These are phyloP conservation scores for Plasmodium knowlesi DNA, from an alignment of 169 alveolate species.

Conservation along the genomic window DNA sequence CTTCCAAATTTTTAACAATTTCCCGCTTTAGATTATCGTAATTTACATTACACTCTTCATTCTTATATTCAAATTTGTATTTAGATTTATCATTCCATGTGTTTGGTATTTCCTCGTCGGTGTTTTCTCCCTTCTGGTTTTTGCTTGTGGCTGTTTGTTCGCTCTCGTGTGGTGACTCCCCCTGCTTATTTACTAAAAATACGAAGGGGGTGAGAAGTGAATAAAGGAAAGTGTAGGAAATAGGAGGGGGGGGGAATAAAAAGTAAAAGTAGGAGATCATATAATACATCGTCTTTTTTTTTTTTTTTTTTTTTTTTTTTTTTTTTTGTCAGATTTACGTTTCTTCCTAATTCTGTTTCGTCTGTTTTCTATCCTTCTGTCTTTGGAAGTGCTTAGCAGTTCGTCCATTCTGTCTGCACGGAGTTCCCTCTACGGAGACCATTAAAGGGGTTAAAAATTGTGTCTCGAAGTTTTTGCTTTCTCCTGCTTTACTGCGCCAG, in stretches of 20 bases:
- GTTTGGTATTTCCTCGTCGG: not conserved
- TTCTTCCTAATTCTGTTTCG: constrained; percentile 41
- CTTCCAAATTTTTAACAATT: constrained; percentile 10
- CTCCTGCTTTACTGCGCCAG: not conserved
- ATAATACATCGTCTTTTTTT: not conserved
- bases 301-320: not conserved
- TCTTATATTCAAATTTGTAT: constrained; percentile 34
- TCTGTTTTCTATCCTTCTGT: constrained; percentile 59
- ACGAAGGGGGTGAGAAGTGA: not conserved
- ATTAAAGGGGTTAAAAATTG: not conserved
- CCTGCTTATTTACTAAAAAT: constrained; percentile 2
- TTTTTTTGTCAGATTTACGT: constrained; percentile 15
- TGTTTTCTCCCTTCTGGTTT: not conserved
- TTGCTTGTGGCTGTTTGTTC: not conserved
- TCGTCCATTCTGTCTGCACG: constrained; percentile 28
- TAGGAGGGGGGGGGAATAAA: not conserved
- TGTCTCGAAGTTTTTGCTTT: not conserved
- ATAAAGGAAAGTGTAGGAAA: not conserved
- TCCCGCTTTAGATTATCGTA: constrained; percentile 2
- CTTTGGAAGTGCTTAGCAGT: constrained; percentile 23
- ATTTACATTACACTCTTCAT: constrained; percentile 24
- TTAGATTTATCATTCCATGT: not conserved
- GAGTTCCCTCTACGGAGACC: not conserved
- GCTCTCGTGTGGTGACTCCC: not conserved
- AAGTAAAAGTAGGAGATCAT: not conserved